Base-by-base conservation (phyloP, 2,329 filamentous ascomycete genomes). In the Fonsecaea pugnacius region DNA sequence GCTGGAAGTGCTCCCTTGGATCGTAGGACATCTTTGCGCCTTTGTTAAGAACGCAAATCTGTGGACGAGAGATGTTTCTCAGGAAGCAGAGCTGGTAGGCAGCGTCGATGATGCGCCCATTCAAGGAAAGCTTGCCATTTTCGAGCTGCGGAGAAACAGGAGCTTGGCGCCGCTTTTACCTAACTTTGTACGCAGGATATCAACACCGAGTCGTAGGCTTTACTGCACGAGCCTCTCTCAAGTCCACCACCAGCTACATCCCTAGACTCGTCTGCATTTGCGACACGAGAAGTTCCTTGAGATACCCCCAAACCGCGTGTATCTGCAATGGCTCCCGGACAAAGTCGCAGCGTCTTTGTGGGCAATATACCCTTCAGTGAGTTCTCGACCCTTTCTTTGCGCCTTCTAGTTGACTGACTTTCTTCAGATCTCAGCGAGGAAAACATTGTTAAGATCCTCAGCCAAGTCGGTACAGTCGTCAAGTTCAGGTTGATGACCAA, bases 401-500 rank as follows among this genome's bases (percentile, higher is more conserved):
- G 21, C 27, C 27, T 32, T 27, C 10, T 14, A 46, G 27, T 16
- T 38, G 40, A 62, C 69, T 69, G 54, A 69, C 62, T 7, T 12
- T 32, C 38, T 63, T n/a, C 73, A 96, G 93, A 94, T 68, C 88
- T 97, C 69, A 96, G 92, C 33, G 95, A 99, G 79, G 93, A 98
- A 76, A 91, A 96, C 76, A 96, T 99, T 72, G 90, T 89, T 75
- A 91, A 97, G 72, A 96, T 96, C 66, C 96, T 98, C 77, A 91
- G 89, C 75, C 90, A 90, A 69, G 92, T 91, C 59, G 95, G 95
- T 64, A 91, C 93, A 70, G 94, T 98, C 1, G 84, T 96, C 64
- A 94, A 91, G 75, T 98, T 98, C 76, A 88, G 94, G 58, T 85
- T 98, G 55, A 94, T 98, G 69, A 96, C 96, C 78, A 96, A 98